Evolutionary conservation across 768 basidiomycete species (phyloP), one percentile per base, ranked within the genome.

Genomic region (Suillus subaureus): DNA sequence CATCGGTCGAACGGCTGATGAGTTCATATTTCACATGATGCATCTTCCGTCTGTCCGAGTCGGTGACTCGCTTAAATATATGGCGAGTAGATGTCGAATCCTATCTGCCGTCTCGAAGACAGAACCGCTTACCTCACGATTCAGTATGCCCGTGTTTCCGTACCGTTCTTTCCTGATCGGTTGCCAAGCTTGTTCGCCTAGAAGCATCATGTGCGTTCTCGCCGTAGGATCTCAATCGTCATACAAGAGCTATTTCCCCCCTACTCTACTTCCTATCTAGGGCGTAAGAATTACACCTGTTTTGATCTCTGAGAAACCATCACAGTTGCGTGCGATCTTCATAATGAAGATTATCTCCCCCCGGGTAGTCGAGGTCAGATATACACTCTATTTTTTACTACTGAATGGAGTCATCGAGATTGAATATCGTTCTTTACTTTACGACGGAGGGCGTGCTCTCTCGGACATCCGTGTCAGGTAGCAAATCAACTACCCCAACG

Each of bases 1-100:
- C 75, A n/a, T 77, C 81, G 56, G 85, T 93, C 12, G 85, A 90
- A 68, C 81, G 79, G 63, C 73, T 93, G 56, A 66, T 66, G n/a
- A 56, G 21, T 1, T 49, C 60, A 3, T 49, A 65, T 35, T 70
- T 58, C 42, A 65, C 66, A 40, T 70, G 69, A 73, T 9, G 21
- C 12, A 39, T 21, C 35, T 8, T 39, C 35, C 12, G 11, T 40
- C 26, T 42, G n/a, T 42, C 12, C n/a, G n/a, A n/a, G 16, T 31
- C 8, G 8, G 52, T 42, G 40, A 42, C 39, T 42, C 6, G 11
- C 11, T 60, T 42, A 21, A 18, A 31, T 42, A 40, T 31, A 42
- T 60, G 26, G 58, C 26, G 39, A 60, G 58, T 42, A 18, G 23
- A 11, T 28, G 6, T 60, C 26, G 12, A 40, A 11, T 28, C 39